phyloP scores from a whole-genome alignment of 768 basidiomycete genomes.

The Punctularia strigosozonata region DNA sequence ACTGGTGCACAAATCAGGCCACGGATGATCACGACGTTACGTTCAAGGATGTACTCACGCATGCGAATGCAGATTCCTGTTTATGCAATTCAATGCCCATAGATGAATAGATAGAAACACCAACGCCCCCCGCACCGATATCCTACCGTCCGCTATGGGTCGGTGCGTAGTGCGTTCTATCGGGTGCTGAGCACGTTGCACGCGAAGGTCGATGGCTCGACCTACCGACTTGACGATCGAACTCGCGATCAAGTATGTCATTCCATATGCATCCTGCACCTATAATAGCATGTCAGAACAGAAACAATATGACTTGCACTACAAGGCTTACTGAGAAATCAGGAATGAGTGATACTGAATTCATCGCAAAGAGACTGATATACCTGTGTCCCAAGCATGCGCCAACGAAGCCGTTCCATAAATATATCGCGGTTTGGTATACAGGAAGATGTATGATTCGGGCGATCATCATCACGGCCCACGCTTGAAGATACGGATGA shows the following conservation, averaged over 20 bases:
- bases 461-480: slow-evolving; percentile 42
- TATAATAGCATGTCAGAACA: slow-evolving; percentile 30
- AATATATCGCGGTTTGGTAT: too few relatives aligned
- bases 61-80: slow-evolving; percentile 7
- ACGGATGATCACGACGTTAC: background rate
- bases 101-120: slow-evolving; percentile 8
- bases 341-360: slow-evolving; percentile 19
- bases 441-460: too few relatives aligned
- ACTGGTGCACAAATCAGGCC: slow-evolving; percentile 2
- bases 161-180: slow-evolving; percentile 12
- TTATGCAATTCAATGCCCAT: slow-evolving; percentile 3
- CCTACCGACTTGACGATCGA: slow-evolving; percentile 9
- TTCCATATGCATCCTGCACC: slow-evolving; percentile 7
- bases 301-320: too few relatives aligned
- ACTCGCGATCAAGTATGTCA: slow-evolving; percentile 7
- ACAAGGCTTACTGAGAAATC: too few relatives aligned
- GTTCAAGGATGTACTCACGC: slow-evolving; percentile 4
- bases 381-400: slow-evolving; percentile 18
- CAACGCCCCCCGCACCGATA: slow-evolving; percentile 9
- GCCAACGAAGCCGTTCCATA: too few relatives aligned
- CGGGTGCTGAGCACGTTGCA: too few relatives aligned
- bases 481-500: too few relatives aligned
- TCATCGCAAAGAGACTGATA: slow-evolving; percentile 13
- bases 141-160: slow-evolving; percentile 9
- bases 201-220: background rate